These are phyloP conservation scores for Solanum appendiculatum DNA, from an alignment of 257 asterid species.

Conservation along the genomic window DNA sequence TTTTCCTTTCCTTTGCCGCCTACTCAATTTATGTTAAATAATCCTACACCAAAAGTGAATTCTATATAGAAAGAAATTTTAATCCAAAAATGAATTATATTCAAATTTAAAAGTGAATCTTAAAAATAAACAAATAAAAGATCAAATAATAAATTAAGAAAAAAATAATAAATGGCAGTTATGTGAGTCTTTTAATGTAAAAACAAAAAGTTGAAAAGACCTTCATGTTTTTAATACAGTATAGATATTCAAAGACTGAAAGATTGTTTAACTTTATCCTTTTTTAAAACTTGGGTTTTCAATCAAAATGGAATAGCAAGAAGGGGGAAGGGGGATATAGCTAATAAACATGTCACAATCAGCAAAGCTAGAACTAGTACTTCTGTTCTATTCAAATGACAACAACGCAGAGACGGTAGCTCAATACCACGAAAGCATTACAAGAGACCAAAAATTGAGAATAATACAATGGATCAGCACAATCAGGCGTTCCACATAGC, in stretches of 20 bases:
- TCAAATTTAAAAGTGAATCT: not conserved
- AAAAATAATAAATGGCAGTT: not conserved
- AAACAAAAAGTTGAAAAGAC: not conserved
- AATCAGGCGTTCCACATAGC: not conserved
- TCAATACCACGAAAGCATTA: not conserved
- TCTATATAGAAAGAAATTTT: not conserved
- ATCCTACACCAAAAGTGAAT: not conserved
- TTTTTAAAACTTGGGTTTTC: not conserved
- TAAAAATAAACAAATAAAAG: not conserved
- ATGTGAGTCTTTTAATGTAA: too few relatives aligned
- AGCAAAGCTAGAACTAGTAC: not conserved
- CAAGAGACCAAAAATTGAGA: not conserved
- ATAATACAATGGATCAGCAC: not conserved
- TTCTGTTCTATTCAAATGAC: not conserved
- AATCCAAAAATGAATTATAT: not conserved
- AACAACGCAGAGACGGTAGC: not conserved
- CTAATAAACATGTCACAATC: not conserved
- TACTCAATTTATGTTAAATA: not conserved
- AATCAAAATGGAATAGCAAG: not conserved
- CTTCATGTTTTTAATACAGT: not conserved
- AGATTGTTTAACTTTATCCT: not conserved
- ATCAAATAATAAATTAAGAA: not conserved
- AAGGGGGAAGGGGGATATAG: not conserved
- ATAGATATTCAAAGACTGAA: too few relatives aligned
- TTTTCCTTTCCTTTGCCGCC: not conserved